Evolutionary conservation across 441 rosid species (phyloP).

Genomic region (Adansonia rubrostipa): DNA sequence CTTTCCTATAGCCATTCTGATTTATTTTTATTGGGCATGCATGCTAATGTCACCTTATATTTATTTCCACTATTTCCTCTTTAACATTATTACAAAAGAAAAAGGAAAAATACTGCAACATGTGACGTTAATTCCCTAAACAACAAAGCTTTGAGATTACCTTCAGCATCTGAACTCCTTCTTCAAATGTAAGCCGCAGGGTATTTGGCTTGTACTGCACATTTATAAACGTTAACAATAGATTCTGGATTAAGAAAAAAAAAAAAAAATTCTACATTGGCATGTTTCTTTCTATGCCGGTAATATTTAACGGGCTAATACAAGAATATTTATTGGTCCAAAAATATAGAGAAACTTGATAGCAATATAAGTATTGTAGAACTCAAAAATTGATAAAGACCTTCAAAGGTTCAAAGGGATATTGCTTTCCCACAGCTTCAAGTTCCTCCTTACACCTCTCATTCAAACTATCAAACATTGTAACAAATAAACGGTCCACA

Average conservation of each 20-base stretch:
- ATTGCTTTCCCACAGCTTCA: constrained; percentile 73
- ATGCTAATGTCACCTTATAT: background rate
- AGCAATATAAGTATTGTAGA: constrained; percentile 19
- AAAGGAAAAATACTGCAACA: background rate
- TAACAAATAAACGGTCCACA: constrained; percentile 71
- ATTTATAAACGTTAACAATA: constrained; percentile 29
- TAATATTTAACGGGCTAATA: background rate
- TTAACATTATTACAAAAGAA: background rate
- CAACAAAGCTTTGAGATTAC: constrained; percentile 38
- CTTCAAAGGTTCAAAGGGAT: constrained; percentile 86
- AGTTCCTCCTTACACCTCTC: constrained; percentile 72
- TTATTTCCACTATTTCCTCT: constrained; percentile 1
- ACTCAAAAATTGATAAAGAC: constrained; percentile 36
- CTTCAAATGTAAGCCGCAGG: constrained; percentile 69
- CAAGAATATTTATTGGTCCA: background rate
- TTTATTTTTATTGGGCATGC: constrained; percentile 12
- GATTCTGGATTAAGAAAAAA: constrained; percentile 28
- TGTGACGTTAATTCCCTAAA: background rate
- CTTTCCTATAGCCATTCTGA: background rate
- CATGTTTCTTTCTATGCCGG: constrained; percentile 7
- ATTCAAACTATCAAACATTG: constrained; percentile 71
- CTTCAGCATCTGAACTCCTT: constrained; percentile 92
- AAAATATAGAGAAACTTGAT: constrained; percentile 1
- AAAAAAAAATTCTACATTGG: background rate
- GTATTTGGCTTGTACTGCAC: constrained; percentile 78